Percentiles rank a stretch among this genome's conserved stretches.
phyloP scores from a whole-genome alignment of 495 filamentous ascomycete species.

The Aspergillus incahuasiensis region DNA sequence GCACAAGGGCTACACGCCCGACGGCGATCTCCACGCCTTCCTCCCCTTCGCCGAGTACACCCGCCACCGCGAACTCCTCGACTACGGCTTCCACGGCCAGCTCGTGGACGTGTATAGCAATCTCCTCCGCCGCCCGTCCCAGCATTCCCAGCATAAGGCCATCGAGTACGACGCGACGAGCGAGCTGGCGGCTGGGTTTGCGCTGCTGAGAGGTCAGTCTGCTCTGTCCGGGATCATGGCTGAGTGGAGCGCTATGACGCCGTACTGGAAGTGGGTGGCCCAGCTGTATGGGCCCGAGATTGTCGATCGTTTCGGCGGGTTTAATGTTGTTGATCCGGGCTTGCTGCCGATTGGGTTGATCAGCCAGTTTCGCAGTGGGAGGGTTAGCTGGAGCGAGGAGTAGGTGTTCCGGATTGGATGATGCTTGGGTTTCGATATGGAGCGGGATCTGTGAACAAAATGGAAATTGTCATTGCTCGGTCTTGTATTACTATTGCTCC shows the following conservation, averaged over 20 bases:
- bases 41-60: slow-evolving; percentile 14
- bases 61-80: slow-evolving; percentile 3
- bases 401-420: neutral
- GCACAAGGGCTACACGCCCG: neutral
- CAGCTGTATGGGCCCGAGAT: slow-evolving; percentile 17
- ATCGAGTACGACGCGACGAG: slow-evolving; percentile 1
- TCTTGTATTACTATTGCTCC: no score
- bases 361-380: slow-evolving; percentile 13
- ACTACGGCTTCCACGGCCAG: slow-evolving; percentile 5
- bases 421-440: no score
- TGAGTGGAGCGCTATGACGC: slow-evolving; percentile 1
- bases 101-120: slow-evolving; percentile 3
- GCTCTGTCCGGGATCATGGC: slow-evolving; percentile 3
- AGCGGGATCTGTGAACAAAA: no score
- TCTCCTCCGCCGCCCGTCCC: slow-evolving; percentile 5
- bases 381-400: slow-evolving; percentile 12
- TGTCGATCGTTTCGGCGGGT: slow-evolving; percentile 10
- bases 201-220: neutral
- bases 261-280: slow-evolving; percentile 15
- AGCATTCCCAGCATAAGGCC: no score
- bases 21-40: slow-evolving; percentile 1
- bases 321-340: slow-evolving; percentile 15
- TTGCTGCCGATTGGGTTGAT: slow-evolving; percentile 16
- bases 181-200: neutral
- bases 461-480: no score